These are phyloP conservation scores for Ascochyta koolunga DNA, from an alignment of 2,329 filamentous ascomycete species.

Conservation along the genomic window DNA sequence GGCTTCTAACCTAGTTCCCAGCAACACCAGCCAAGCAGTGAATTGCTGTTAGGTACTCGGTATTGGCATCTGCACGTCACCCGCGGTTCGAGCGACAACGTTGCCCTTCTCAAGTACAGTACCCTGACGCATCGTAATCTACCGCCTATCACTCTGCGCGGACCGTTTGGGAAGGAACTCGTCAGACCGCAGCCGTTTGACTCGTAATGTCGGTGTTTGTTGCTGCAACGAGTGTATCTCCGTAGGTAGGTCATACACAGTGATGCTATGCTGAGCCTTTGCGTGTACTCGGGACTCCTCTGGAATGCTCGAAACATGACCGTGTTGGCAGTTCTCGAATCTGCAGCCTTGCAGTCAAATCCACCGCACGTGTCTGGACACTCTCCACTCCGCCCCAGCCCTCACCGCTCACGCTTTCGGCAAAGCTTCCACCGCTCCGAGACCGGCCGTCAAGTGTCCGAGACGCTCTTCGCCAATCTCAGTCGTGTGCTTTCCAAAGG, in stretches of 20 bases:
- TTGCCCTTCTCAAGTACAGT: slow-evolving; percentile 14
- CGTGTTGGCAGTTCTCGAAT: slow-evolving; percentile 4
- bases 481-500: slow-evolving; percentile 4
- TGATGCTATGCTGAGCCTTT: not conserved
- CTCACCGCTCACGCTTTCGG: slow-evolving; percentile 34
- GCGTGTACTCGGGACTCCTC: not conserved
- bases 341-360: slow-evolving; percentile 17
- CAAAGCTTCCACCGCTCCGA: slow-evolving; percentile 31
- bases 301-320: slow-evolving; percentile 9
- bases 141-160: slow-evolving; percentile 20
- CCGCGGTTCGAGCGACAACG: slow-evolving; percentile 22
- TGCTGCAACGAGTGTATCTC: slow-evolving; percentile 7
- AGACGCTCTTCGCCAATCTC: slow-evolving; percentile 30
- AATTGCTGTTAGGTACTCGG: slow-evolving; percentile 47
- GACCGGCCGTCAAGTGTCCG: slow-evolving; percentile 18
- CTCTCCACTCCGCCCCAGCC: slow-evolving; percentile 33
- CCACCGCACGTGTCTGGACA: slow-evolving; percentile 26
- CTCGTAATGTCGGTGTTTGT: slow-evolving; percentile 11
- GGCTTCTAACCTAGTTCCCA: slow-evolving; percentile 23
- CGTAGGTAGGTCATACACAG: slow-evolving; percentile 9
- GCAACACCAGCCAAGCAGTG: slow-evolving; percentile 36
- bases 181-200: slow-evolving; percentile 16
- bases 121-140: slow-evolving; percentile 25
- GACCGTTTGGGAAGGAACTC: slow-evolving; percentile 13
- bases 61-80: slow-evolving; percentile 38